These are phyloP conservation scores for Raffaelea deltoideospora DNA, from an alignment of 2,329 filamentous ascomycete species.

Conservation along the genomic window DNA sequence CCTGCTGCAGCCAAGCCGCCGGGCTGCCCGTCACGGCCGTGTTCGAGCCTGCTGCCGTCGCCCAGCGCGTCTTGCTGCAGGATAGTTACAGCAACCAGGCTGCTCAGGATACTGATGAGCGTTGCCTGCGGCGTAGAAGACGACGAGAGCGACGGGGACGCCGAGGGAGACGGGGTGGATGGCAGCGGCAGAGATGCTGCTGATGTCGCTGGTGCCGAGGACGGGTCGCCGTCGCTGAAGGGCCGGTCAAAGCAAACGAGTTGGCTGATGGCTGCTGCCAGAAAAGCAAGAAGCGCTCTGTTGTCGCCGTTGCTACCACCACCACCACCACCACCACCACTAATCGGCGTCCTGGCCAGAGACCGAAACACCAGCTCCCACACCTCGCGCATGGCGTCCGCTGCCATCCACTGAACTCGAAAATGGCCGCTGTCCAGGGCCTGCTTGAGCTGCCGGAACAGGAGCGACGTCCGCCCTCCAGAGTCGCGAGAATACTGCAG, in stretches of 20 bases:
- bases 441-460: conserved; percentile 21
- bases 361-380: conserved; percentile 24
- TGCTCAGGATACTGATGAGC: conserved; percentile 25
- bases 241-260: neutral
- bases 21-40: too few relatives aligned
- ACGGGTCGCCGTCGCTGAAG: neutral
- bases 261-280: conserved; percentile 10
- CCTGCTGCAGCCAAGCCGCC: too few relatives aligned
- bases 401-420: conserved; percentile 28
- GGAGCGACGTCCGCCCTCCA: conserved; percentile 15
- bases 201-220: neutral
- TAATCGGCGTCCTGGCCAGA: conserved; percentile 20
- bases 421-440: conserved; percentile 21
- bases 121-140: conserved; percentile 17
- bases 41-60: too few relatives aligned
- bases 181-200: neutral
- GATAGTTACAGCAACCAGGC: conserved; percentile 21
- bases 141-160: neutral
- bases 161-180: neutral
- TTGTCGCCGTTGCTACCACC: conserved; percentile 10
- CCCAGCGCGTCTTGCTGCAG: conserved; percentile 11
- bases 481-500: conserved; percentile 17
- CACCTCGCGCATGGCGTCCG: conserved; percentile 21
- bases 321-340: too few relatives aligned
- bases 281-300: conserved; percentile 20